Evolutionary conservation across 345 rosid genomes (phyloP), one percentile per base, ranked within the genome.

Genomic region (Odontarrhena argentea): DNA sequence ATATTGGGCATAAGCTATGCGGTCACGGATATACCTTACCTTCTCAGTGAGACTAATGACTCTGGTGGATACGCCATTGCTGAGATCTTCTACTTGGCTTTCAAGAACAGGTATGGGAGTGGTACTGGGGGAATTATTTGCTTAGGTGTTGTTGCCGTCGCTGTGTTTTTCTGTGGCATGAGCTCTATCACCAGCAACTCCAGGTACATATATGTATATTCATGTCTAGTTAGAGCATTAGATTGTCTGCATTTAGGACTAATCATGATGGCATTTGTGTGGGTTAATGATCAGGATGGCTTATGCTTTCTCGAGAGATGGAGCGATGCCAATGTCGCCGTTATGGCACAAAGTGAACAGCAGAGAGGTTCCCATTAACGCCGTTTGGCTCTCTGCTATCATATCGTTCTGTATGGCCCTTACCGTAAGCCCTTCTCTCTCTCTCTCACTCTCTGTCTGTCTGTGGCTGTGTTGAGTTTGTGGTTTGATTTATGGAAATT

Each of bases 121-220:
- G 99, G 97, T 48, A 79, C 77, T 15, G 97, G 96, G 10, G 99
- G 99, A 50, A 87, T 94, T 54, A 32, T 88, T 56, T 94, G 97
- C 78, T 74, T 94, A 65, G 99, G 96, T 42, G 77, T 94, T 22
- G 85, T 88, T 65, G 95, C 86, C 2, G 69, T 91, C n/a, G 97
- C 97, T 72, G 85, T 94, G 56, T 94, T 94, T 56, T 94, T 91
- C 85, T 94, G 99, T 51, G 99, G 97, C 64, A 94, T 94, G 99
- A 88, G 99, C 65, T 91, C 95, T 1, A 76, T 94, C 9, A 94
- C 99, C 44, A 94, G 99, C 83, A 94, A 94, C 73, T 91, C 99
- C 42, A 88, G 97, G 97, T 88, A 74, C 14, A 25, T 65, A 24
- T 43, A 26, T 26, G 13, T 65, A 25, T n/a, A 12, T 4, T 43